Conservation (phyloP, 163 green algal genomes). For the Scenedesmus sp. region DNA sequence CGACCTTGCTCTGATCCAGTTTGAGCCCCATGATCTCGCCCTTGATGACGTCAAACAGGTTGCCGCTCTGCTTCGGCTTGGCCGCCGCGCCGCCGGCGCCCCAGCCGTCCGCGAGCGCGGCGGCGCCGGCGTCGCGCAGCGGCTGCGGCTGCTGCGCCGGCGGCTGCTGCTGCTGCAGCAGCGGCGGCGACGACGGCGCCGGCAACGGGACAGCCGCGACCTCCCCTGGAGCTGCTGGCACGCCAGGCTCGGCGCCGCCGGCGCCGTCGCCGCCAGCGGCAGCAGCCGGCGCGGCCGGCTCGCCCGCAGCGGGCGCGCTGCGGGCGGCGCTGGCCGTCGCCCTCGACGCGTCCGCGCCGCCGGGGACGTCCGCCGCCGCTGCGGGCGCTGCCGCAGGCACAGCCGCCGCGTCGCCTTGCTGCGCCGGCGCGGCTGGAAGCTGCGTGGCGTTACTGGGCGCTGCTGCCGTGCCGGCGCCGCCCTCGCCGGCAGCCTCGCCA, state of each 20-base stretch:
- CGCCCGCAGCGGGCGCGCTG: no score
- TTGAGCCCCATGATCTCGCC: slow-evolving; percentile 73
- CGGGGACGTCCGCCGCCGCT: no score
- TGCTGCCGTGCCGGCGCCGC: no score
- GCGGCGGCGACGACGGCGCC: neutral
- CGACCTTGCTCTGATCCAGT: slow-evolving; percentile 62
- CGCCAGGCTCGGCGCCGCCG: no score
- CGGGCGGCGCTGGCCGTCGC: no score
- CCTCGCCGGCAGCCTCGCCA: no score
- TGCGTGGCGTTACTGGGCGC: no score
- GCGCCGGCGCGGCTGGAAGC: neutral
- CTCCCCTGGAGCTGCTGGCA: slow-evolving; percentile 9
- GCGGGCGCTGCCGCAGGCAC: neutral
- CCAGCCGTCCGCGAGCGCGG: neutral
- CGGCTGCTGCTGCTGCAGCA: neutral
- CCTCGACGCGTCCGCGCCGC: no score
- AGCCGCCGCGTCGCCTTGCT: neutral
- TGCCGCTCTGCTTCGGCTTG: slow-evolving; percentile 34
- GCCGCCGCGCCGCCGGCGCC: neutral
- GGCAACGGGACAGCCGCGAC: no score
- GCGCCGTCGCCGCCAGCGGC: no score
- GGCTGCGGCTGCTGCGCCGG: neutral
- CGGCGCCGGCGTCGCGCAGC: slow-evolving; percentile 4
- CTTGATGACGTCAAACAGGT: slow-evolving; percentile 66
- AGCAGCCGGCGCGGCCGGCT: no score